These are phyloP conservation scores for Aspergillus niger DNA, from an alignment of 2,329 filamentous ascomycete genomes.

Conservation along the genomic window DNA sequence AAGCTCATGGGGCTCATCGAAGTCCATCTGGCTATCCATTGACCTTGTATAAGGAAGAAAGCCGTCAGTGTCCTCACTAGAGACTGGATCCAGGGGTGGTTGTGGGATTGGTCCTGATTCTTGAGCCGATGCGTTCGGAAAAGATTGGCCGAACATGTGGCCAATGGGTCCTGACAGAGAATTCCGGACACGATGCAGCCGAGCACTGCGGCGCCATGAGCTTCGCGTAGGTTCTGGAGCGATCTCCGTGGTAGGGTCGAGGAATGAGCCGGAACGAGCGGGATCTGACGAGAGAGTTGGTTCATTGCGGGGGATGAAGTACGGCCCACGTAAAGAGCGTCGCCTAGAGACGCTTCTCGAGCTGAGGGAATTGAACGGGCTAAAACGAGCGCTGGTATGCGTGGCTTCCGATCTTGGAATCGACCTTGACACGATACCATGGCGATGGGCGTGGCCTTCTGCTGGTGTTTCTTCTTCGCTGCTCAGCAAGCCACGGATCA, in stretches of 20 bases:
- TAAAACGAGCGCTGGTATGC: conserved; percentile 40
- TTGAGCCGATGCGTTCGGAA: conserved; percentile 28
- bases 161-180: conserved; percentile 48
- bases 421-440: conserved; percentile 44
- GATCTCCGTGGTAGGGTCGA: conserved; percentile 29
- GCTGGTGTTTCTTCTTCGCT: conserved; percentile 50
- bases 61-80: conserved; percentile 36
- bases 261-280: conserved; percentile 28
- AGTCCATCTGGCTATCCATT: conserved; percentile 45
- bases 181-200: conserved; percentile 46
- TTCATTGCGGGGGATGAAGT: conserved; percentile 42
- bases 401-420: conserved; percentile 37
- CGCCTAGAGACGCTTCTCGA: conserved; percentile 44
- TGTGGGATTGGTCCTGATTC: conserved; percentile 29
- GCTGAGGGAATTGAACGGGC: conserved; percentile 43
- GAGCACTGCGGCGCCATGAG: conserved; percentile 43
- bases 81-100: conserved; percentile 31
- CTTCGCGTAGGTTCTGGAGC: conserved; percentile 33
- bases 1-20: conserved; percentile 44
- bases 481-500: conserved; percentile 46
- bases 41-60: conserved; percentile 39
- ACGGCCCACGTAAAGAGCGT: conserved; percentile 42
- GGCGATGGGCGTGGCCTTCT: conserved; percentile 48
- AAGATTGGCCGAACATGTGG: conserved; percentile 46
- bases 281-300: conserved; percentile 33